Percentiles rank a stretch among this genome's conserved stretches.
Evolutionary conservation across 164 flowering plant genomes (phyloP).

Genomic region (Euptelea pleiosperma): DNA sequence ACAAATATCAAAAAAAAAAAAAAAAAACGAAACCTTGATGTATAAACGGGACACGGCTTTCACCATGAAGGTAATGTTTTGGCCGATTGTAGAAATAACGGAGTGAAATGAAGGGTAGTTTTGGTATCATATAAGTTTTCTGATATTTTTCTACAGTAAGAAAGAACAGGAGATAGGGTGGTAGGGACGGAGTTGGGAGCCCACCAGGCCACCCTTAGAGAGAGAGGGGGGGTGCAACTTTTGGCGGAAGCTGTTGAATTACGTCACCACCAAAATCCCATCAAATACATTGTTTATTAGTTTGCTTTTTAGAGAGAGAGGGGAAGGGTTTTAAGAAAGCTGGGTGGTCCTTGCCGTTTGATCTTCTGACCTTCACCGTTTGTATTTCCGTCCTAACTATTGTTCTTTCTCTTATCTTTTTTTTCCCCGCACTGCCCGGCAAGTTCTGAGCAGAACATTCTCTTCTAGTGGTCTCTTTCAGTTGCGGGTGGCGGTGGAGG

Average conservation of each 20-base stretch:
- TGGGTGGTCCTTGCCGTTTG: constrained; percentile 17
- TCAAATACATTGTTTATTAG: neutral
- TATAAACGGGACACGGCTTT: neutral
- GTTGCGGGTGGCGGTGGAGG: constrained; percentile 41
- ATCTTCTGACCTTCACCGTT: constrained; percentile 16
- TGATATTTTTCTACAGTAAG: constrained; percentile 4
- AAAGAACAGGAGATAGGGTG: neutral
- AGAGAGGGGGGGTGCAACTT: constrained; percentile 1
- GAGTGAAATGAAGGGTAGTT: neutral
- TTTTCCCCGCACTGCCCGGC: neutral
- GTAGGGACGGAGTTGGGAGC: neutral
- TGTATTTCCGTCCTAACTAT: neutral
- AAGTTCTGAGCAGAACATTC: constrained; percentile 9
- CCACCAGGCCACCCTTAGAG: too few relatives aligned
- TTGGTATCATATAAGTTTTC: neutral
- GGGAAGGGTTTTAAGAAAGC: constrained; percentile 14
- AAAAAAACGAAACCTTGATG: neutral
- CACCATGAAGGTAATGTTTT: neutral
- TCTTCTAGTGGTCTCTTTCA: constrained; percentile 34
- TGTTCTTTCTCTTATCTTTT: constrained; percentile 7
- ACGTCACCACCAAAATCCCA: constrained; percentile 21
- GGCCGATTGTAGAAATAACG: neutral
- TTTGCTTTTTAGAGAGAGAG: neutral
- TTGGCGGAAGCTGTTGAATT: constrained; percentile 20
- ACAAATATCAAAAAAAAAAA: too few relatives aligned